Evolutionary conservation across 805 yeast species (phyloP).

Genomic region (Kregervanrija pseudodelftensis): DNA sequence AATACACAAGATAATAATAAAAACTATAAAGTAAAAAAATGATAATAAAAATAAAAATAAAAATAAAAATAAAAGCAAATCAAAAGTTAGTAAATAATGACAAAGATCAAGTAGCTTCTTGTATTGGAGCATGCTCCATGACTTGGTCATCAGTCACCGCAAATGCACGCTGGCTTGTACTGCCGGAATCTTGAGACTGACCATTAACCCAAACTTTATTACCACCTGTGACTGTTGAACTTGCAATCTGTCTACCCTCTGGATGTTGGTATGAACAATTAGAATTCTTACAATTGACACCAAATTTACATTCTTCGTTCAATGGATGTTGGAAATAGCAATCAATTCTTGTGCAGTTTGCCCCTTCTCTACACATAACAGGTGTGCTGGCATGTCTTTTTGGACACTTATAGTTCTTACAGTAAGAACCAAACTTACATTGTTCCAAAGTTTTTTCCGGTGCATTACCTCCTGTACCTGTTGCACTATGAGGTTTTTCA

Average conservation of each 20-base stretch:
- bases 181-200: conserved; percentile 13
- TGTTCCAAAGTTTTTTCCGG: conserved; percentile 60
- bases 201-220: conserved; percentile 29
- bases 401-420: conserved; percentile 74
- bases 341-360: conserved; percentile 68
- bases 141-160: conserved; percentile 73
- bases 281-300: conserved; percentile 62
- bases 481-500: conserved; percentile 7
- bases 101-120: conserved; percentile 25
- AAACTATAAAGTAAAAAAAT: not conserved
- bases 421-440: conserved; percentile 70
- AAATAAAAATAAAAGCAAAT: not conserved
- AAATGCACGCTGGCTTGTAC: conserved; percentile 58
- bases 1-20: conserved; percentile 1
- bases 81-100: not conserved
- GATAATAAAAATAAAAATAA: not conserved
- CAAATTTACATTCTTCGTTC: conserved; percentile 73
- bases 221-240: conserved; percentile 7
- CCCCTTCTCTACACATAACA: conserved; percentile 77
- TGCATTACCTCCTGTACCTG: not conserved
- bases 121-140: conserved; percentile 57
- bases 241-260: conserved; percentile 48
- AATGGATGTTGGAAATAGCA: conserved; percentile 82
- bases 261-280: conserved; percentile 77
- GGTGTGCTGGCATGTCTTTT: conserved; percentile 77